Conservation (phyloP, 345 rosid genomes). For the Populus simonii region DNA sequence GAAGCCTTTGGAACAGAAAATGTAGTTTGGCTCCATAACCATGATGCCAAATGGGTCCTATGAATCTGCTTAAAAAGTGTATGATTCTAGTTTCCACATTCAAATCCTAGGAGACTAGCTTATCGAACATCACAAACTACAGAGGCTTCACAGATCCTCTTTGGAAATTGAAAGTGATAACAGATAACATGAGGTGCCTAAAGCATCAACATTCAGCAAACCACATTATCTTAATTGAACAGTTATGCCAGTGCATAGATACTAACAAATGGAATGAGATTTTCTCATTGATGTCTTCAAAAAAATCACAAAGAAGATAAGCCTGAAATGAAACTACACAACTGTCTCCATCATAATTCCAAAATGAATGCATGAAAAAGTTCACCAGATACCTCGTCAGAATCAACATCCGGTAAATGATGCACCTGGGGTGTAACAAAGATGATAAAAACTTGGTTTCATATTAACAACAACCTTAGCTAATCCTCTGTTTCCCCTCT, state of each 20-base stretch:
- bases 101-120: background rate
- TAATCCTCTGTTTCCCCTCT: background rate
- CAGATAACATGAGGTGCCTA: background rate
- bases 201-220: background rate
- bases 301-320: too few species aligned
- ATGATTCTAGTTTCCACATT: background rate
- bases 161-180: background rate
- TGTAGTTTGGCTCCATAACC: background rate
- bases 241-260: background rate
- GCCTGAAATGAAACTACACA: too few species aligned
- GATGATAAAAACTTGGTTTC: background rate
- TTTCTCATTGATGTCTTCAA: too few species aligned
- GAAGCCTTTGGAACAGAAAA: background rate
- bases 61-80: background rate
- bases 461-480: background rate
- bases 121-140: too few species aligned
- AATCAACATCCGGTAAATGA: background rate
- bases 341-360: too few species aligned
- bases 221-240: background rate
- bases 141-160: too few species aligned
- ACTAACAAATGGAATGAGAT: background rate
- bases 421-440: background rate
- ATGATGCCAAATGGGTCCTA: too few species aligned
- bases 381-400: background rate
- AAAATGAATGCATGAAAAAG: too few species aligned